Evolutionary conservation across 108 stramenopile species (phyloP), one percentile per base, ranked within the genome.

Genomic region (Asterionellopsis glacialis): DNA sequence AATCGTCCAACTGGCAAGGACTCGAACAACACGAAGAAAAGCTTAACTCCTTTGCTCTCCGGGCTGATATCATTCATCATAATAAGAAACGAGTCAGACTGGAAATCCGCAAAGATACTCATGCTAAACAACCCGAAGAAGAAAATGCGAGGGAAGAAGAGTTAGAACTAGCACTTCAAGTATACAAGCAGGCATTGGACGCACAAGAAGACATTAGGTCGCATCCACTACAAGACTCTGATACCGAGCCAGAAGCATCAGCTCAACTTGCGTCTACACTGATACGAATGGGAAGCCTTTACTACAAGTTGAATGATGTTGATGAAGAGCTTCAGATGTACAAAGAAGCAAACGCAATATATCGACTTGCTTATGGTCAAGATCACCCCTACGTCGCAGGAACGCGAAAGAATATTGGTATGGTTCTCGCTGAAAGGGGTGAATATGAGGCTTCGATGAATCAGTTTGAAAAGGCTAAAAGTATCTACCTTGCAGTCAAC

Each of bases 321-420:
- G 68, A 77, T 1, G 72, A 79, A 57, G 88, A 89, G 61, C 73
- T 89, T 18, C 54, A 69, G 28, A 83, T 79, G 71, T 89, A 89
- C 51, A 65, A 51, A 15, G 73, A 82, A 44, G 88, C 88, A 21
- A 79, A 84, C 52, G 55, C 40, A 21, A 72, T 85, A 6, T 89
- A 89, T 55, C 51, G 55, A 25, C 59, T 71, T n/a, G 65, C 75
- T 11, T 75, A 84, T 25, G 88, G 88, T 14, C 74, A 76, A 25
- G 73, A 82, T 25, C 84, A 85, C 51, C 63, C 76, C 4, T 83
- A 80, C 58, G 84, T 85, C 45, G 88, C 88, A 0, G 88, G 88
- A 1, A 85, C 88, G 6, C 78, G 80, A 51, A 89, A 89, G 45
- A 89, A 89, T 41, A 89, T 89, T 56, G 88, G 88, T 14, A 89